These are phyloP conservation scores for Suillus alpinus DNA, from an alignment of 768 basidiomycete genomes.

Conservation along the genomic window DNA sequence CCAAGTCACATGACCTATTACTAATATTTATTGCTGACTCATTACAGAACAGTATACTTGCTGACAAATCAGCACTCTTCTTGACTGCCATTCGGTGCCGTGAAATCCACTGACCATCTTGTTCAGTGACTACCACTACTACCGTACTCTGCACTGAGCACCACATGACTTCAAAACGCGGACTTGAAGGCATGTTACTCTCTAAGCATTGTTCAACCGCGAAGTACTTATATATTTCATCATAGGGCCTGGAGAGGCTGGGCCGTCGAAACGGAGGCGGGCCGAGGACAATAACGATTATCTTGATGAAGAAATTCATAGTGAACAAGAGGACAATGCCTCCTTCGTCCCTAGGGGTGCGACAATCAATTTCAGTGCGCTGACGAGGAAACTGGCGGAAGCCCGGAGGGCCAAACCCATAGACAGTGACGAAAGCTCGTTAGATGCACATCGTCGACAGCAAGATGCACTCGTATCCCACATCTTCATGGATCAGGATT, in stretches of 20 bases:
- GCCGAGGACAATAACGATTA: conserved; percentile 55
- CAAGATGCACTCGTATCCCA: conserved; percentile 78
- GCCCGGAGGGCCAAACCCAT: conserved; percentile 45
- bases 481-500: conserved; percentile 84
- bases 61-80: neutral
- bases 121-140: neutral
- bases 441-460: conserved; percentile 66
- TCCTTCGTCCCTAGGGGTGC: conserved; percentile 62
- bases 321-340: conserved; percentile 30
- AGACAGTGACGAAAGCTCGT: conserved; percentile 43
- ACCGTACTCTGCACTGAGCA: neutral
- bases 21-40: neutral
- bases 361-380: conserved; percentile 85
- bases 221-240: conserved; percentile 1
- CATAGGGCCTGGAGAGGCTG: conserved; percentile 18
- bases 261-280: conserved; percentile 41
- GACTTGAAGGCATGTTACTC: conserved; percentile 34
- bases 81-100: neutral
- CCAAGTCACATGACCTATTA: neutral
- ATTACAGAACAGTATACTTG: neutral
- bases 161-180: conserved; percentile 38
- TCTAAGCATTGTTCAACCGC: neutral
- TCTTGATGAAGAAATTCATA: conserved; percentile 51
- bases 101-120: neutral
- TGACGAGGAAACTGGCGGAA: conserved; percentile 76